These are phyloP conservation scores for Leishmania martiniquensis DNA, from an alignment of 208 protist species.

Conservation along the genomic window DNA sequence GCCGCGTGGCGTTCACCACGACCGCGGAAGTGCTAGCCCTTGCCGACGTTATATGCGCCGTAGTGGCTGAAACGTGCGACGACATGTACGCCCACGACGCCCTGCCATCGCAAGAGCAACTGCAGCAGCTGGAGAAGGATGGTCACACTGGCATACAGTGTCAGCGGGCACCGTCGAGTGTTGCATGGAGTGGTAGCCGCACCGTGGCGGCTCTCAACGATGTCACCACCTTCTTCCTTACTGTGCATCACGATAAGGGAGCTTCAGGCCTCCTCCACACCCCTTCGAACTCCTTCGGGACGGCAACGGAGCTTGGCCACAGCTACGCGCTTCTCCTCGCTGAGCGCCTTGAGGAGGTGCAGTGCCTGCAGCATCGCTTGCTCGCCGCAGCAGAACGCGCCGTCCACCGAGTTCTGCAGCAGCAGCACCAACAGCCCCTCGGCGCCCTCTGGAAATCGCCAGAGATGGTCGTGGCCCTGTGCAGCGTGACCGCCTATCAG, in stretches of 20 bases:
- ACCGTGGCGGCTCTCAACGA: neutral
- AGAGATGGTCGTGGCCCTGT: constrained; percentile 18
- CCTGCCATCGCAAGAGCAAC: neutral
- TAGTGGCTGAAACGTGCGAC: neutral
- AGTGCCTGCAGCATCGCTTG: constrained; percentile 26
- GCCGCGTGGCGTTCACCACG: neutral
- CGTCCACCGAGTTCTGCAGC: constrained; percentile 19
- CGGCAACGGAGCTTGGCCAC: neutral
- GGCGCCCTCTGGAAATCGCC: constrained; percentile 16
- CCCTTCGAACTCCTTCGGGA: neutral
- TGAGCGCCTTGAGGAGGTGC: constrained; percentile 5
- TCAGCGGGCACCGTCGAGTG: neutral
- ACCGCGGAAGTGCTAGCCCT: constrained; percentile 6
- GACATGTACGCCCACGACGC: neutral
- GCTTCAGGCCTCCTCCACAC: neutral
- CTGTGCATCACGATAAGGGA: neutral
- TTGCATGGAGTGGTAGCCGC: neutral
- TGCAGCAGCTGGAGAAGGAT: no score
- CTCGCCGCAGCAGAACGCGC: constrained; percentile 25
- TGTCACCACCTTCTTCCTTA: neutral
- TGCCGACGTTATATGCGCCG: neutral
- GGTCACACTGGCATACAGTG: neutral
- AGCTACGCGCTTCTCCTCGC: neutral
- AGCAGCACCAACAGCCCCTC: constrained; percentile 12
- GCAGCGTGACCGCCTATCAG: constrained; percentile 21